Conservation (phyloP, 176 grass and related monocot species). For the Rhipidocladum racemiflorum region DNA sequence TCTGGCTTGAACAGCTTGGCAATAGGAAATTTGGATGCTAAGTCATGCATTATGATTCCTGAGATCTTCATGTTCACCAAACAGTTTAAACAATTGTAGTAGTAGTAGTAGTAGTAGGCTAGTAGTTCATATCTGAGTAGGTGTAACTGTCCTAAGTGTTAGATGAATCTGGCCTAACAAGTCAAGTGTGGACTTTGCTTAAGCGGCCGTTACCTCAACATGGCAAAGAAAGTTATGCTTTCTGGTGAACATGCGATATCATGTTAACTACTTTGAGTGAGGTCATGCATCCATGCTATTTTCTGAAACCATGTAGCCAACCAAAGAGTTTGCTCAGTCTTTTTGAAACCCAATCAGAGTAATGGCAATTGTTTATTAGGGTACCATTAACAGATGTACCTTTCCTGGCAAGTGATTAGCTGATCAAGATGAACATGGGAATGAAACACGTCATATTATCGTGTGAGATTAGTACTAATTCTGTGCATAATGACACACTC, state of each 20-base stretch:
- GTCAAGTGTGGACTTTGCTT: slow-evolving; percentile 6
- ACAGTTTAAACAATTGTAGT: not conserved
- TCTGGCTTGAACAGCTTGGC: not conserved
- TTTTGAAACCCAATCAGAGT: not conserved
- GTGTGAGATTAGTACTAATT: not conserved
- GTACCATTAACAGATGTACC: not conserved
- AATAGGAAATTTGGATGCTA: slow-evolving; percentile 16
- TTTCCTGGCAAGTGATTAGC: not conserved
- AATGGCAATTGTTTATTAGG: not conserved
- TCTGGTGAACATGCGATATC: not conserved
- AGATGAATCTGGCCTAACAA: not conserved
- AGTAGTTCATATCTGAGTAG: slow-evolving; percentile 7
- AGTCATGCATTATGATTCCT: slow-evolving; percentile 14
- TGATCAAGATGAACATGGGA: not conserved
- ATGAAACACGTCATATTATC: not conserved
- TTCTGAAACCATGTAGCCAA: not conserved
- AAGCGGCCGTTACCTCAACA: not conserved
- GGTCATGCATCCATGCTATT: not conserved
- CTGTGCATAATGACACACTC: not conserved
- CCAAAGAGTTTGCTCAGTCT: not conserved
- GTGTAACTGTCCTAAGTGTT: not conserved
- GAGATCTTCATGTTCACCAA: slow-evolving; percentile 17
- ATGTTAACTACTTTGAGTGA: not conserved
- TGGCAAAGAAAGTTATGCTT: not conserved
- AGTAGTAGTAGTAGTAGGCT: not conserved